Conservation (phyloP, 2,329 filamentous ascomycete species). For the Xylariaceae sp. region DNA sequence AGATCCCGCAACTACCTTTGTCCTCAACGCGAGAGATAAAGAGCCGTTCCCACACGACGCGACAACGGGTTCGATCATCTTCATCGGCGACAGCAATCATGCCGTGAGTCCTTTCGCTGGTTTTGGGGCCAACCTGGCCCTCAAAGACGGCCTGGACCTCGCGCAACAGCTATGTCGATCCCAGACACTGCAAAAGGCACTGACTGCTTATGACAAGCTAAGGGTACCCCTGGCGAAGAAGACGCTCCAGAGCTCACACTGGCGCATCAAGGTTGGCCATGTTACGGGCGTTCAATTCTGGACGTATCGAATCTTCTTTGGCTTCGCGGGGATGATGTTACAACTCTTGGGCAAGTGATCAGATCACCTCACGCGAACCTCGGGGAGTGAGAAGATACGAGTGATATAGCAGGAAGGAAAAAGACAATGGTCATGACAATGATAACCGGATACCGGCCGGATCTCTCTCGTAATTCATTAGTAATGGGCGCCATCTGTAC, state of each 20-base stretch:
- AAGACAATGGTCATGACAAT: no score
- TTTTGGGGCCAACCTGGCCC: constrained; percentile 45
- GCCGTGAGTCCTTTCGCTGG: constrained; percentile 47
- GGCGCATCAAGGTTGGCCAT: constrained; percentile 13
- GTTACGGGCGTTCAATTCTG: constrained; percentile 9
- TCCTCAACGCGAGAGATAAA: constrained; percentile 43
- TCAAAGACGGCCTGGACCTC: constrained; percentile 45
- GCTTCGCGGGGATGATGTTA: constrained; percentile 3
- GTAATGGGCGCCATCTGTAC: no score
- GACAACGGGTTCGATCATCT: constrained; percentile 33
- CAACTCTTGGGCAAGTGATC: constrained; percentile 4
- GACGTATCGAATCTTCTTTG: constrained; percentile 15
- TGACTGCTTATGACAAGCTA: constrained; percentile 34
- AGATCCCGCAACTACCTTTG: constrained; percentile 34
- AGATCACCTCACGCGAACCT: not conserved
- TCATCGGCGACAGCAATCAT: constrained; percentile 49
- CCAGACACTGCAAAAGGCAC: constrained; percentile 23
- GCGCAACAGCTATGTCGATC: constrained; percentile 36
- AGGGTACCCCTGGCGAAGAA: constrained; percentile 33
- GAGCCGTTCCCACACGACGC: constrained; percentile 37
- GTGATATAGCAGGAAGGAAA: no score
- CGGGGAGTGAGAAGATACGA: no score
- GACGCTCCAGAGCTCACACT: constrained; percentile 19
- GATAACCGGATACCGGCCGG: no score
- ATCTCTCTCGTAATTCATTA: no score